These are phyloP conservation scores for Laetiporus sulphureus DNA, from an alignment of 1,284 basidiomycete species.

Conservation along the genomic window DNA sequence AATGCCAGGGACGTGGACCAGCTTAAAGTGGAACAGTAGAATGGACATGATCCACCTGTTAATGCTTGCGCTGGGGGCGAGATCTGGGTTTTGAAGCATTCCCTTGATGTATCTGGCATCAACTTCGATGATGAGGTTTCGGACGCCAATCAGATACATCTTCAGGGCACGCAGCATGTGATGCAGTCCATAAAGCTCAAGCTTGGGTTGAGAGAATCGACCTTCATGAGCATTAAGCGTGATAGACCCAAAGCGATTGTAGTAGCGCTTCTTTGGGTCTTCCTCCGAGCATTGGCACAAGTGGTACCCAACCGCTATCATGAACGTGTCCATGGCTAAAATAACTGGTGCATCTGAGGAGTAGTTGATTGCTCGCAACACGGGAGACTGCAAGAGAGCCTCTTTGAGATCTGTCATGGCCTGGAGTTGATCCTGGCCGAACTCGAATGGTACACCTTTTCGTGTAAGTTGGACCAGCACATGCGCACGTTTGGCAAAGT, in stretches of 20 bases:
- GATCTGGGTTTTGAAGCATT: slow-evolving; percentile 22
- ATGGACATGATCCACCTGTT: slow-evolving; percentile 36
- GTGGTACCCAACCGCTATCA: slow-evolving; percentile 28
- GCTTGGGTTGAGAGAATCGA: slow-evolving; percentile 34
- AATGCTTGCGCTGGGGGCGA: slow-evolving; percentile 28
- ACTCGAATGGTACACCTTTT: slow-evolving; percentile 16
- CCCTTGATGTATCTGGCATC: slow-evolving; percentile 18
- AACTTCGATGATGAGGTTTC: slow-evolving; percentile 30
- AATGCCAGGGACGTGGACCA: slow-evolving; percentile 27
- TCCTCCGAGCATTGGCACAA: slow-evolving; percentile 23
- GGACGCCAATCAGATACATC: slow-evolving; percentile 28
- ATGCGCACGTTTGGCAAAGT: slow-evolving; percentile 13
- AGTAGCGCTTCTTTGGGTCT: slow-evolving; percentile 9
- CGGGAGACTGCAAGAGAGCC: too few species aligned
- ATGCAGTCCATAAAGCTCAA: slow-evolving; percentile 35
- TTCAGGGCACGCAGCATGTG: slow-evolving; percentile 21
- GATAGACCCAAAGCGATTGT: slow-evolving; percentile 25
- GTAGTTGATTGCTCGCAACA: slow-evolving; percentile 42
- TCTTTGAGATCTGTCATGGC: slow-evolving; percentile 21
- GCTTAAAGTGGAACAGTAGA: slow-evolving; percentile 28
- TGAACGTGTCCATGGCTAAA: slow-evolving; percentile 28
- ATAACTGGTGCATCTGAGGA: slow-evolving; percentile 26
- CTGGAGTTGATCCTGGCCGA: slow-evolving; percentile 16
- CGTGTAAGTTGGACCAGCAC: slow-evolving; percentile 18
- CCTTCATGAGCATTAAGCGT: slow-evolving; percentile 29